Conservation (phyloP, 305 asterid species). For the Lippia alba region DNA sequence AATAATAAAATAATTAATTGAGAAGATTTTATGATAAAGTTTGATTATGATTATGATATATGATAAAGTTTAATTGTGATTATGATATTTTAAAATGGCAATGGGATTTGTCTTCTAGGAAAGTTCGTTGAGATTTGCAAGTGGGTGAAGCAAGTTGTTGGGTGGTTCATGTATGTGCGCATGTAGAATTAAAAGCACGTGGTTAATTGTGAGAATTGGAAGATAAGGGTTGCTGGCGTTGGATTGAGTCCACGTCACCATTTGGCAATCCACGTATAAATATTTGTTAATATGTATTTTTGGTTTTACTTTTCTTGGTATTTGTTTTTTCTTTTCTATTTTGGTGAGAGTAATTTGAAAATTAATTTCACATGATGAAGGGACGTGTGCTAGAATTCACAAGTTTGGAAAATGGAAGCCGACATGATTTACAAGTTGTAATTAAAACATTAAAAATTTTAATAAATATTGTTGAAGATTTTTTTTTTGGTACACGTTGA, state of each 20-base stretch:
- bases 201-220: constrained; percentile 19
- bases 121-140: constrained; percentile 11
- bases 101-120: constrained; percentile 8
- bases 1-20: neutral
- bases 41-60: neutral
- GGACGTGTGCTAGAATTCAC: too few relatives aligned
- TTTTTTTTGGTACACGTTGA: too few relatives aligned
- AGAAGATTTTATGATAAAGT: constrained; percentile 1
- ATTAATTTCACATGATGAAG: too few relatives aligned
- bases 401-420: too few relatives aligned
- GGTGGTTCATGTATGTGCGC: neutral
- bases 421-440: too few relatives aligned
- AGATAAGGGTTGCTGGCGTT: constrained; percentile 18
- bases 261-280: neutral
- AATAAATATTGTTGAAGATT: too few relatives aligned
- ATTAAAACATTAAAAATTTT: too few relatives aligned
- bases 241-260: neutral
- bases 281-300: neutral
- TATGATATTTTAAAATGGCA: neutral
- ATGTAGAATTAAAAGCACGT: constrained; percentile 22
- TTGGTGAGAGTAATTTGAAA: too few relatives aligned
- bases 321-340: too few relatives aligned
- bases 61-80: neutral
- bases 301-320: too few relatives aligned
- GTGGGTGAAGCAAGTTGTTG: constrained; percentile 15